Base-by-base conservation (phyloP, 352 stramenopile genomes). In the Plasmopara viticola region DNA sequence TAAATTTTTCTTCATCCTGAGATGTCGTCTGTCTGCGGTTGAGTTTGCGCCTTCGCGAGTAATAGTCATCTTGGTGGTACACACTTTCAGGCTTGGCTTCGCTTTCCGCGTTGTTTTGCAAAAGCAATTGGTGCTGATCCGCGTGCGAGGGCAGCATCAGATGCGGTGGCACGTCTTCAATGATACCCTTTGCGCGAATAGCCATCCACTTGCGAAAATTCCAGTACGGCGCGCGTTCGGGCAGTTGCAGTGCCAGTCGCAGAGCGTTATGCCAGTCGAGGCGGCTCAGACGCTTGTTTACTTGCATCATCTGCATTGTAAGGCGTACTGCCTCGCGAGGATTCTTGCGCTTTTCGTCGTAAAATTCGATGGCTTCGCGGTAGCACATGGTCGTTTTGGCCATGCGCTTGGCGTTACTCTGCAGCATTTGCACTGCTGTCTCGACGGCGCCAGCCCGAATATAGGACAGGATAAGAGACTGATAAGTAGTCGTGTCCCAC, bases 141-240 rank as follows among this genome's bases (percentile, higher is more conserved):
- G 61, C 48, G 38, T 68, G 61, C 15, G 59, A 62, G 12, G 66
- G 56, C 31, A 88, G 70, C 73, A 88, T 83, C 10, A 90, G 69
- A 44, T 90, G 56, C 33, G 63, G 48, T 0, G 79, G 79, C 29
- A 90, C 63, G 8, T 85, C 74, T 31, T 72, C 14, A 30, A 89
- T 17, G 42, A 89, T 73, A 34, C 48, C 59, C 9, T 66, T 68
- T 3, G 75, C 82, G 51, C 83, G 80, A 28, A 87, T 72, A 48
- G 81, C 74, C 74, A 93, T 86, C 78, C 80, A 90, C 62, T 90
- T 89, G 63, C 83, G 83, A 60, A 93, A 93, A 59, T 87, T 89
- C 83, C 83, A 93, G 63, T 93, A 93, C 7, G 80, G 56, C 46
- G 77, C 70, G 38, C 70, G 72, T 55, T 93, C 80, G 12, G 64